Percentiles rank a stretch among this genome's conserved stretches.
Conservation (phyloP, 2,329 filamentous ascomycete species). For the Fusarium heterosporum region DNA sequence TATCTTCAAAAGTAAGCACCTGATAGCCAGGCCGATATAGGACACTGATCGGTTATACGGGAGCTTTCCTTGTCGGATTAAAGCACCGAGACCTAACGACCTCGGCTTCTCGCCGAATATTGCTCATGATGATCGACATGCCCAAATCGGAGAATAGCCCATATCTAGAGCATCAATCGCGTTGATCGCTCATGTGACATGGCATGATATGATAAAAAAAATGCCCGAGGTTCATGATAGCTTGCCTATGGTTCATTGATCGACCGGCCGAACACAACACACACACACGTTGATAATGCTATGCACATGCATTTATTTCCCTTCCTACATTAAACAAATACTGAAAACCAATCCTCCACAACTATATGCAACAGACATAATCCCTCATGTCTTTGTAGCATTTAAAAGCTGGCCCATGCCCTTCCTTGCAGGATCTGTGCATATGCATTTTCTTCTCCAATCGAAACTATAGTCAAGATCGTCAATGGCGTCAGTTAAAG, state of each 20-base stretch:
- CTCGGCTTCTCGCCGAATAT: conserved; percentile 34
- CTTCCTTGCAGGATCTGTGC: conserved; percentile 19
- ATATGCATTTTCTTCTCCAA: conserved; percentile 12
- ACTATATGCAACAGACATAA: background rate
- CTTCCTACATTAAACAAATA: too few relatives aligned
- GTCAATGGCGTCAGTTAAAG: conserved; percentile 34
- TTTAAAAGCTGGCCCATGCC: background rate
- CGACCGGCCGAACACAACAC: background rate
- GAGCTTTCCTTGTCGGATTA: conserved; percentile 10
- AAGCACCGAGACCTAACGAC: conserved; percentile 7
- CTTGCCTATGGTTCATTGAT: background rate
- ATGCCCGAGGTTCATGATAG: conserved; percentile 6
- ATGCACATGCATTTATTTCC: background rate
- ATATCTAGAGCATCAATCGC: background rate
- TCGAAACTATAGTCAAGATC: conserved; percentile 27
- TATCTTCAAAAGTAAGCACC: background rate
- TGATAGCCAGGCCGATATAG: background rate
- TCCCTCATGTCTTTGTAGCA: background rate
- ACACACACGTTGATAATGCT: background rate
- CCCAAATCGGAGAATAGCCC: conserved; percentile 18
- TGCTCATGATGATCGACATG: background rate
- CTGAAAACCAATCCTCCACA: background rate
- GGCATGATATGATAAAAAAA: background rate
- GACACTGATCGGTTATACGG: conserved; percentile 26
- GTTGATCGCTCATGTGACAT: conserved; percentile 9